Evolutionary conservation across 2,329 filamentous ascomycete genomes (phyloP).

Genomic region (Aspergillus sp.): DNA sequence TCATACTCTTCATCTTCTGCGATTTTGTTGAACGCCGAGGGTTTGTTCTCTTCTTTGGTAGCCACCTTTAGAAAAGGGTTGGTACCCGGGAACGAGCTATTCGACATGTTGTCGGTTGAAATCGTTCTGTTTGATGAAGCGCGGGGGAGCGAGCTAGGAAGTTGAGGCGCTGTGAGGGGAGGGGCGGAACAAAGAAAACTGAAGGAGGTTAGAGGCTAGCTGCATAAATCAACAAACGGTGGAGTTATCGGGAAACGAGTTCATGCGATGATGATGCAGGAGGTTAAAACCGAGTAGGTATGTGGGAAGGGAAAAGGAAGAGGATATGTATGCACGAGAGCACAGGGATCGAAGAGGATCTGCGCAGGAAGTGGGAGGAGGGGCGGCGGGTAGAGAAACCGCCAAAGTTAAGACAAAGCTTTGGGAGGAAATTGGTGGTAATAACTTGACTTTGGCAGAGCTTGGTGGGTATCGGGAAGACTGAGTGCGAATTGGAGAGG

Average conservation of each 20-base stretch:
- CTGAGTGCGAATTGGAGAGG: constrained; percentile 26
- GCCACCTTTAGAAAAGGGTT: constrained; percentile 81
- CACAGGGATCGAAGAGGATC: neutral
- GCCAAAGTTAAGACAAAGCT: constrained; percentile 14
- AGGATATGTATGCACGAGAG: constrained; percentile 17
- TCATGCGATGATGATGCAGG: neutral
- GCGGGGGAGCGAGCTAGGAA: constrained; percentile 39
- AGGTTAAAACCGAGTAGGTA: constrained; percentile 1
- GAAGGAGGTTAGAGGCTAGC: constrained; percentile 57
- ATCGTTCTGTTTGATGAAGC: constrained; percentile 29
- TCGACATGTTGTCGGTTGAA: constrained; percentile 59
- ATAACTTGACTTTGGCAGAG: constrained; percentile 1
- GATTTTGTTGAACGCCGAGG: constrained; percentile 60
- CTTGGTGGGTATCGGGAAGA: constrained; percentile 22
- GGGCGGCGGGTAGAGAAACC: constrained; percentile 24
- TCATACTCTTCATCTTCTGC: constrained; percentile 82
- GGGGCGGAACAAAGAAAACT: constrained; percentile 63
- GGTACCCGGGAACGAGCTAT: constrained; percentile 71
- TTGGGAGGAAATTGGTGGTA: constrained; percentile 8
- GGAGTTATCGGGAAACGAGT: constrained; percentile 14
- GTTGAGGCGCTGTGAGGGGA: constrained; percentile 64
- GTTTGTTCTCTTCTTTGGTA: constrained; percentile 58
- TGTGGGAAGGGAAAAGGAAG: neutral
- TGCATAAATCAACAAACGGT: neutral
- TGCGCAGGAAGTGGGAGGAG: constrained; percentile 13